Percentiles rank a stretch among this genome's conserved stretches.
Evolutionary conservation across 2,329 filamentous ascomycete genomes (phyloP).

Genomic region (Ascosphaera acerosa): DNA sequence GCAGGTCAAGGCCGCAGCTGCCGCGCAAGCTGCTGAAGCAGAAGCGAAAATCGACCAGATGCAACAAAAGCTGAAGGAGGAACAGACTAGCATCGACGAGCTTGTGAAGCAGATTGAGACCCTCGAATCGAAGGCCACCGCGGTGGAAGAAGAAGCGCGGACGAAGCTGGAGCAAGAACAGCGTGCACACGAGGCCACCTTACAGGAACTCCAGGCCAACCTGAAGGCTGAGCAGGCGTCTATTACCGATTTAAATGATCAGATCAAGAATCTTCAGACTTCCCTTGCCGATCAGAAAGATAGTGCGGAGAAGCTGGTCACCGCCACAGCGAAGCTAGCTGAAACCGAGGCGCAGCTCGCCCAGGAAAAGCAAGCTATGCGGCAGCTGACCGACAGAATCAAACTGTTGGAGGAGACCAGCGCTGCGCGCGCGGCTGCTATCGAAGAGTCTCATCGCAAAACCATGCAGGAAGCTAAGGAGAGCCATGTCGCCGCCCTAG

Average conservation of each 20-base stretch:
- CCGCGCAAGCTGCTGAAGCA: background rate
- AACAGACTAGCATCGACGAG: constrained; percentile 4
- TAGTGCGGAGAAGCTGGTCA: constrained; percentile 9
- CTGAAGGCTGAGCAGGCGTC: constrained; percentile 5
- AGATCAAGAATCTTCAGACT: constrained; percentile 1
- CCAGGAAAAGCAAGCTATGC: constrained; percentile 3
- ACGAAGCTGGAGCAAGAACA: background rate
- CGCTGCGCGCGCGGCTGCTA: constrained; percentile 9
- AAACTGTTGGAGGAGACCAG: constrained; percentile 6
- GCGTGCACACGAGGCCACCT: background rate
- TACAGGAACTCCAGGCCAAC: constrained; percentile 5
- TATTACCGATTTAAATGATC: constrained; percentile 3
- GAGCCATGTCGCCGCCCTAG: constrained; percentile 10
- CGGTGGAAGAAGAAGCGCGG: background rate
- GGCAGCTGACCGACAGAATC: constrained; percentile 4
- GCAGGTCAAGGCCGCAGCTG: background rate
- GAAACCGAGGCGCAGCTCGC: constrained; percentile 5
- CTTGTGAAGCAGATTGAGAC: constrained; percentile 5
- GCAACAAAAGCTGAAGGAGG: constrained; percentile 2
- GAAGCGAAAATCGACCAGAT: constrained; percentile 1
- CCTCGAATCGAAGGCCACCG: constrained; percentile 3
- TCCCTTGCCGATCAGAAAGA: background rate
- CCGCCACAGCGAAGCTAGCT: constrained; percentile 5
- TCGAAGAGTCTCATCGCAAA: constrained; percentile 9
- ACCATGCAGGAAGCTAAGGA: constrained; percentile 7